phyloP scores from a whole-genome alignment of 768 basidiomycete species.

The Tricholomella constricta region DNA sequence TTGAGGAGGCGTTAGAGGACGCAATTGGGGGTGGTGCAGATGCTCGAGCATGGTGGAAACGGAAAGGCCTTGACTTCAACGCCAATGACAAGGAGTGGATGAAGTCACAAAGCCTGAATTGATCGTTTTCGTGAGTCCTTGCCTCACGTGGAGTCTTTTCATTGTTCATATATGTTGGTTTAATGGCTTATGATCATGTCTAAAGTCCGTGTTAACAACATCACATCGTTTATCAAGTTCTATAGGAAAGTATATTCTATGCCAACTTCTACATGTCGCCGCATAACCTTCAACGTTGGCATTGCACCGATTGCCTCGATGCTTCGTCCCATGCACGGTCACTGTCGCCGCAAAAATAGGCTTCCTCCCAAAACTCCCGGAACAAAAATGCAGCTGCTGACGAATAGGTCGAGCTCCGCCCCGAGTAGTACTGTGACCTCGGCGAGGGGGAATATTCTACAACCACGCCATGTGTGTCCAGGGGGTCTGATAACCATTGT shows the following conservation, averaged over 20 bases:
- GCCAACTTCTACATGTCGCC: no score
- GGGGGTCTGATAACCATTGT: constrained; percentile 21
- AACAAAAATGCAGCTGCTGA: neutral
- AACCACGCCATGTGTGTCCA: neutral
- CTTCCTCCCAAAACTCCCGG: constrained; percentile 20
- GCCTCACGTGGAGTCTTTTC: neutral
- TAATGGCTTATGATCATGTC: no score
- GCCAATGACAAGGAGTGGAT: constrained; percentile 88
- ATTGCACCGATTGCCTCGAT: neutral
- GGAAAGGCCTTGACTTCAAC: constrained; percentile 80
- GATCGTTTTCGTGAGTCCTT: constrained; percentile 23
- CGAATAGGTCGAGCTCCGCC: no score
- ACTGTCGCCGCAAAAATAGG: constrained; percentile 22
- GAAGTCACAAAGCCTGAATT: constrained; percentile 78
- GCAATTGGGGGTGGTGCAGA: constrained; percentile 78
- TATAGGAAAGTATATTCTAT: no score
- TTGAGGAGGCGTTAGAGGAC: constrained; percentile 90
- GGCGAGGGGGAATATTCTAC: neutral
- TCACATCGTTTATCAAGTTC: no score
- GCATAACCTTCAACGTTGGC: neutral
- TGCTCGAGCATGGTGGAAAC: constrained; percentile 79
- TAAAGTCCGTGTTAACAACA: neutral
- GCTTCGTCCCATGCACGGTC: constrained; percentile 9
- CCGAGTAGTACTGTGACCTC: no score
- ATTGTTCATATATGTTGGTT: neutral